phyloP scores from a whole-genome alignment of 257 asterid species.

The Rauvolfia tetraphylla region DNA sequence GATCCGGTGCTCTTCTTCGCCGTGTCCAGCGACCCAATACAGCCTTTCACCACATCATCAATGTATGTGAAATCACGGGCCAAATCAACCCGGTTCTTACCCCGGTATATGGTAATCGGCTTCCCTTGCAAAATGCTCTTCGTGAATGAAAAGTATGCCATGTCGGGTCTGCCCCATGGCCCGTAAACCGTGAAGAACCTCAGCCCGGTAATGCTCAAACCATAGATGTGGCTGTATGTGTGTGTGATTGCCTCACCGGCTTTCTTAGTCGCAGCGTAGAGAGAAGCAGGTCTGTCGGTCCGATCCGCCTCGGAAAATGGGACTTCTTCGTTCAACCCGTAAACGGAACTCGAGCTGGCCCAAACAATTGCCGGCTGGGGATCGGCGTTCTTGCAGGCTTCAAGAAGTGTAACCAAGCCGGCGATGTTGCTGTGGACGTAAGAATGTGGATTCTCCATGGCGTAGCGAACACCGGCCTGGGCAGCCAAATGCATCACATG shows the following conservation, averaged over 20 bases:
- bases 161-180: constrained; percentile 86
- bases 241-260: constrained; percentile 76
- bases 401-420: constrained; percentile 69
- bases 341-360: constrained; percentile 91
- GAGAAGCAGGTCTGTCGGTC: constrained; percentile 72
- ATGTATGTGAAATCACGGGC: constrained; percentile 83
- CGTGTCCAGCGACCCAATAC: constrained; percentile 63
- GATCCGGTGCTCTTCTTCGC: constrained; percentile 77
- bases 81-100: constrained; percentile 62
- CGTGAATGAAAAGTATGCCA: constrained; percentile 79
- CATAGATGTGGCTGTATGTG: constrained; percentile 69
- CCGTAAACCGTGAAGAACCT: constrained; percentile 82
- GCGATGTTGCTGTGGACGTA: constrained; percentile 72
- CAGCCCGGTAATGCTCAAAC: constrained; percentile 67
- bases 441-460: constrained; percentile 69
- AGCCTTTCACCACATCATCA: constrained; percentile 76
- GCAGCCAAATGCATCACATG: constrained; percentile 90
- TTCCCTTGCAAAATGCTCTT: constrained; percentile 56
- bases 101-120: constrained; percentile 64
- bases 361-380: constrained; percentile 69
- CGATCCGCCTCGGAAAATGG: constrained; percentile 80
- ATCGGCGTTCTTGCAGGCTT: constrained; percentile 48
- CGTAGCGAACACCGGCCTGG: constrained; percentile 82
- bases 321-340: constrained; percentile 57
- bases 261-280: constrained; percentile 76